Conservation (phyloP, 2,329 filamentous ascomycete species). For the Paraphoma sp. region DNA sequence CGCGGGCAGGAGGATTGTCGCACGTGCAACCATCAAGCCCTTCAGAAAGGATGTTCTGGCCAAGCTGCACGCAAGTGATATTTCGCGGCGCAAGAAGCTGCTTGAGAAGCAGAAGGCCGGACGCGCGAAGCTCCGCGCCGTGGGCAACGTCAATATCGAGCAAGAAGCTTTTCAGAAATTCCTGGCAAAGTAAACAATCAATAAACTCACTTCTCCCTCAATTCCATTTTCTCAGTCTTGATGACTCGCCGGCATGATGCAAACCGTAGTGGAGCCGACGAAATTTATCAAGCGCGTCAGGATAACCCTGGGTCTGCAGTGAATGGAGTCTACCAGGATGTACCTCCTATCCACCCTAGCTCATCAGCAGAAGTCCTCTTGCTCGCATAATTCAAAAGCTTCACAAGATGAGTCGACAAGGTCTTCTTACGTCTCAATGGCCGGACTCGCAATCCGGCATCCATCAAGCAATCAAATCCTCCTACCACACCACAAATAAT, state of each 20-base stretch:
- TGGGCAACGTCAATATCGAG: constrained; percentile 93
- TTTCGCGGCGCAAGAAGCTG: constrained; percentile 81
- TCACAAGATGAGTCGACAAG: background rate
- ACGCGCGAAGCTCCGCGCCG: constrained; percentile 81
- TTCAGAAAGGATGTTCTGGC: constrained; percentile 94
- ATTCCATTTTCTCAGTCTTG: too few species aligned
- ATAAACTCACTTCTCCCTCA: too few species aligned
- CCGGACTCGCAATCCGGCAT: background rate
- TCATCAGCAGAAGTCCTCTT: background rate
- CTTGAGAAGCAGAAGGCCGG: constrained; percentile 98
- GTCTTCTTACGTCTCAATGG: background rate
- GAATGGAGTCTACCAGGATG: background rate
- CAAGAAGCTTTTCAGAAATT: constrained; percentile 96
- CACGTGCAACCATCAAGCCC: constrained; percentile 92
- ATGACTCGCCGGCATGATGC: too few species aligned
- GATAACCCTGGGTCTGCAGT: background rate
- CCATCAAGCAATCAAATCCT: background rate
- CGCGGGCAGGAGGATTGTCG: constrained; percentile 81
- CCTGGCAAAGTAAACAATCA: constrained; percentile 67
- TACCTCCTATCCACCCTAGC: background rate
- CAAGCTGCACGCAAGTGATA: constrained; percentile 91
- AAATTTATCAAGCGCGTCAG: background rate
- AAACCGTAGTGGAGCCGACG: background rate
- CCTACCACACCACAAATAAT: background rate
- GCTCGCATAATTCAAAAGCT: too few species aligned